Percentiles rank a stretch among this genome's conserved stretches.
These are phyloP conservation scores for Citrus reticulata DNA, from an alignment of 345 rosid species.

Conservation along the genomic window DNA sequence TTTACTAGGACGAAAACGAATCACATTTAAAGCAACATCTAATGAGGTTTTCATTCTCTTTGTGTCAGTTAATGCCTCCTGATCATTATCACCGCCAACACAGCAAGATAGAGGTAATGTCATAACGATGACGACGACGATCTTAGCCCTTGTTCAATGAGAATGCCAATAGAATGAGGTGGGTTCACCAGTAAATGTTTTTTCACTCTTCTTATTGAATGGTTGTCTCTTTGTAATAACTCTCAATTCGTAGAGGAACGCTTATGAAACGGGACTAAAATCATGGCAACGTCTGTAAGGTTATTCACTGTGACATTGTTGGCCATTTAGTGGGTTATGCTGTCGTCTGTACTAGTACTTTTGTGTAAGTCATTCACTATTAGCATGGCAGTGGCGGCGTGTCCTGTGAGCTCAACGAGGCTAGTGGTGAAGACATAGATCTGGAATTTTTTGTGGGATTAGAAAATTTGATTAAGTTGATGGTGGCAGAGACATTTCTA, in stretches of 20 bases:
- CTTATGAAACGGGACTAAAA: no score
- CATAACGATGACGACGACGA: neutral
- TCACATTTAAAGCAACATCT: conserved; percentile 3
- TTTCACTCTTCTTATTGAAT: no score
- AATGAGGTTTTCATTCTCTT: conserved; percentile 14
- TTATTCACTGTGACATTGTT: conserved; percentile 9
- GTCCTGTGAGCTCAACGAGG: neutral
- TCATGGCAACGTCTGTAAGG: conserved; percentile 7
- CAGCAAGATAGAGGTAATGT: no score
- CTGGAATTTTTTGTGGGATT: neutral
- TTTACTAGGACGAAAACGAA: conserved; percentile 12
- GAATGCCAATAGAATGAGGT: no score
- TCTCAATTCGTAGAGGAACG: no score
- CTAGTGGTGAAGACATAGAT: neutral
- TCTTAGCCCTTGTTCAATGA: neutral
- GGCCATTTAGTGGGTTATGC: neutral
- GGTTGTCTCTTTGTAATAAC: no score
- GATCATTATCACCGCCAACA: conserved; percentile 23
- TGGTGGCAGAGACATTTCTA: neutral
- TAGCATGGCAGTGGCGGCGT: neutral
- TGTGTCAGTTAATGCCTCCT: conserved; percentile 27
- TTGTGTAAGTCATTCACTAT: neutral
- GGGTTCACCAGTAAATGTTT: no score
- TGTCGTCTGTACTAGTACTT: neutral
- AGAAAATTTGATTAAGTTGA: conserved; percentile 2